Evolutionary conservation across 1,284 basidiomycete species (phyloP), one percentile per base, ranked within the genome.

Genomic region (Cryptococcus sp.): DNA sequence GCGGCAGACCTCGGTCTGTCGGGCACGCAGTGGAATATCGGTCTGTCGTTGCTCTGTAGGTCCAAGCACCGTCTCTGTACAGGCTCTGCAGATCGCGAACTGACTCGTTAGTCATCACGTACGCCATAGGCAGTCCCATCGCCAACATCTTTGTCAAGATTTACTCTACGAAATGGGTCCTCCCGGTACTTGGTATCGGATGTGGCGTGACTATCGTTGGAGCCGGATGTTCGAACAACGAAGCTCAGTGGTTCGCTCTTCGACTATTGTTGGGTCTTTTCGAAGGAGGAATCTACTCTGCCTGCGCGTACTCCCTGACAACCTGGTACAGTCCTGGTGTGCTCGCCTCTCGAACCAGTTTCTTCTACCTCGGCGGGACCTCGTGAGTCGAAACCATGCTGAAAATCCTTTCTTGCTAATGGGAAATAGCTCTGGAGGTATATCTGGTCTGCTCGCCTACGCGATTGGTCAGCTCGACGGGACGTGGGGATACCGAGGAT

Each of bases 381-480:
- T 24, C 52, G 43, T 53, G 36, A 45, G 50, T 48, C n/a, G 9
- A 16, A 4, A n/a, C n/a, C n/a, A n/a, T n/a, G n/a, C n/a, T n/a
- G n/a, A n/a, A n/a, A n/a, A n/a, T n/a, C n/a, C n/a, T n/a, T n/a
- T n/a, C n/a, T n/a, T n/a, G n/a, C n/a, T n/a, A n/a, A n/a, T n/a
- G n/a, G n/a, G n/a, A 26, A 25, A 31, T 14, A 46, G 43, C 14
- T 48, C 60, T 5, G 60, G 63, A 6, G 63, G 58, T 2, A 58
- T 65, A 25, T 60, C 57, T 11, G 65, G 65, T 40, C 43, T 67
- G 5, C 53, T 67, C 1, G 63, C 62, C 1, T 68, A 56, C 42
- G 63, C 51, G 16, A 63, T 68, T 43, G 62, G 56, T 23, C 58
- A 65, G 23, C 50, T 62, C 23, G 53, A 63, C 41, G 57, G 58